These are phyloP conservation scores for Grifola frondosa DNA, from an alignment of 1,284 basidiomycete genomes.

Conservation along the genomic window DNA sequence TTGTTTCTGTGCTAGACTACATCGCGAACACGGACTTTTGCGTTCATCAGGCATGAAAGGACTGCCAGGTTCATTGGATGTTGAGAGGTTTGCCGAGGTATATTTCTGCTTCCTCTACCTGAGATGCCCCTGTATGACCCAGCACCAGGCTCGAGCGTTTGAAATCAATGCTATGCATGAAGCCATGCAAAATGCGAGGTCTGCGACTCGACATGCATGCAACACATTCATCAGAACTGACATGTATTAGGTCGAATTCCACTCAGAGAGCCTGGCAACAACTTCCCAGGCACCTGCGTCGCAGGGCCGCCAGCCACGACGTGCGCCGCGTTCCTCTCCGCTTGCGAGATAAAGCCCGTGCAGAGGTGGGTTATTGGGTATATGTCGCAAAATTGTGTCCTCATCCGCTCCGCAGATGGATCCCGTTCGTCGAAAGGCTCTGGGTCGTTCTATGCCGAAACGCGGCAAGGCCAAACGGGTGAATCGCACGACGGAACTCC, in stretches of 20 bases:
- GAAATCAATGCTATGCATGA: conserved; percentile 88
- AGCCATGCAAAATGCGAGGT: conserved; percentile 81
- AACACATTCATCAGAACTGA: too few relatives aligned
- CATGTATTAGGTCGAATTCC: conserved; percentile 48
- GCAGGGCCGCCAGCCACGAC: conserved; percentile 91
- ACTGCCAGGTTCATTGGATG: conserved; percentile 76
- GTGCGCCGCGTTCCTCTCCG: conserved; percentile 84
- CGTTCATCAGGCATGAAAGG: conserved; percentile 46
- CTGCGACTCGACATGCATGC: too few relatives aligned
- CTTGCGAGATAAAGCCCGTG: conserved; percentile 74
- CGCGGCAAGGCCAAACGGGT: conserved; percentile 54
- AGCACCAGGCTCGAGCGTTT: conserved; percentile 70
- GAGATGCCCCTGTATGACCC: background rate
- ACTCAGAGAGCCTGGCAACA: conserved; percentile 88
- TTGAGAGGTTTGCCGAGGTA: conserved; percentile 86
- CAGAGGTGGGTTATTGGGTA: conserved; percentile 60
- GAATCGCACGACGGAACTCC: conserved; percentile 51
- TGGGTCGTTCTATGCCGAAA: conserved; percentile 51
- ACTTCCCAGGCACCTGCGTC: conserved; percentile 83
- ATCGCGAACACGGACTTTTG: background rate
- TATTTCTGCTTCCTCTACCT: conserved; percentile 13
- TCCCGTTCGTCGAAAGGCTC: conserved; percentile 57
- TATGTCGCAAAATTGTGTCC: background rate
- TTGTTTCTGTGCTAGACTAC: background rate
- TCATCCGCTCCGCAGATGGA: conserved; percentile 64